phyloP scores from a whole-genome alignment of 768 basidiomycete species.

The Dacryopinax primogenitus region DNA sequence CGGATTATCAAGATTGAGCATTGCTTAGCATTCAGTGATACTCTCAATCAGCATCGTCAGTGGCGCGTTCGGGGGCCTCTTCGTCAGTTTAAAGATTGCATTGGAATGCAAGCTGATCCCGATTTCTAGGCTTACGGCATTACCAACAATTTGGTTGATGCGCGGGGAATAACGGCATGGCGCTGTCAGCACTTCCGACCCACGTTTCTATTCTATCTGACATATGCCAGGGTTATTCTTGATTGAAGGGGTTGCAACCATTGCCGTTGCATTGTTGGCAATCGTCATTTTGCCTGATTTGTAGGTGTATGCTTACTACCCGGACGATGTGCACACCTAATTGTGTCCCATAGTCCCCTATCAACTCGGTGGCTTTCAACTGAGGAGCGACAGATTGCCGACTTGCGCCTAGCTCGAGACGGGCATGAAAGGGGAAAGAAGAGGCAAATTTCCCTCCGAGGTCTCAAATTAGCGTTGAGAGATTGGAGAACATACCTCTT shows the following conservation, averaged over 20 bases:
- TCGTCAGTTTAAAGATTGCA: background rate
- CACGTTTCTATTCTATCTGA: background rate
- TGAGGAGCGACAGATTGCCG: background rate
- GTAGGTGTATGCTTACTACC: background rate
- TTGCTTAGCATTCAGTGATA: background rate
- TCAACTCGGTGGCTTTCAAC: background rate
- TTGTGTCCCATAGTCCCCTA: background rate
- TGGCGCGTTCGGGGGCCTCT: background rate
- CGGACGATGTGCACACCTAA: background rate
- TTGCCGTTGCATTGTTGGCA: background rate
- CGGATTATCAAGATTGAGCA: background rate
- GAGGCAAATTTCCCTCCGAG: background rate
- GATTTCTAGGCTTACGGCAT: background rate
- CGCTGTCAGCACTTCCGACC: background rate
- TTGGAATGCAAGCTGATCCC: background rate
- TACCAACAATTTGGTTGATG: background rate
- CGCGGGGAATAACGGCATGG: background rate
- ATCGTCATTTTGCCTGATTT: background rate
- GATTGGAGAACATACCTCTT: background rate
- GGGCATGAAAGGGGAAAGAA: background rate
- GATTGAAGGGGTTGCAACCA: background rate
- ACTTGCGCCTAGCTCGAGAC: background rate
- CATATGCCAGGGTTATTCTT: background rate
- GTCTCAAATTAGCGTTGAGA: background rate
- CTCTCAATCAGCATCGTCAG: background rate